These are phyloP conservation scores for Dictyostelium capitatum DNA, from an alignment of 78 protist genomes.

Conservation along the genomic window DNA sequence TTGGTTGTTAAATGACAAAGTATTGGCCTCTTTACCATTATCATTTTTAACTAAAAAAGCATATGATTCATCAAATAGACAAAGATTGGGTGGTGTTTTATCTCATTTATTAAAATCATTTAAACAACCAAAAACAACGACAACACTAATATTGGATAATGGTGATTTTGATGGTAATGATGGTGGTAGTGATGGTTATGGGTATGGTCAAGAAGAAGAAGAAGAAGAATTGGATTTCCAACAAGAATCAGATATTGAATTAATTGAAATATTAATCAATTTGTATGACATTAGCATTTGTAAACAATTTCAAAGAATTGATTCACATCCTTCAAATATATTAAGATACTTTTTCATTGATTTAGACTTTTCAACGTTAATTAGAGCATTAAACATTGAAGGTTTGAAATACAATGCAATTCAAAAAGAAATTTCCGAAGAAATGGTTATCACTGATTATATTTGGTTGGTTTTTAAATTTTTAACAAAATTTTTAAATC, in stretches of 20 bases:
- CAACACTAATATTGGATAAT: too few relatives aligned
- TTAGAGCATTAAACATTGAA: not conserved
- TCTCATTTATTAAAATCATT: constrained; percentile 14
- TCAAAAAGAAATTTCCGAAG: constrained; percentile 8
- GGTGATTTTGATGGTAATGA: too few relatives aligned
- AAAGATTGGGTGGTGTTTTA: constrained; percentile 20
- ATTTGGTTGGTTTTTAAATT: not conserved
- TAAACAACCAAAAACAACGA: not conserved
- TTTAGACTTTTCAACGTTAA: not conserved
- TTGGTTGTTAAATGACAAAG: not conserved
- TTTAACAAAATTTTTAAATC: not conserved
- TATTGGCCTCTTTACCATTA: not conserved
- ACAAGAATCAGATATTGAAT: not conserved
- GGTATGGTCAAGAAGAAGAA: too few relatives aligned
- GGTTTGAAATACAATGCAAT: not conserved
- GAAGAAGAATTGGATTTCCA: too few relatives aligned
- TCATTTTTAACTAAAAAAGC: not conserved
- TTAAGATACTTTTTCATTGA: not conserved
- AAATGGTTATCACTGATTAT: constrained; percentile 3
- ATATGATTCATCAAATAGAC: constrained; percentile 9
- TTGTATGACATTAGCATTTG: not conserved
- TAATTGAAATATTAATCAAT: not conserved
- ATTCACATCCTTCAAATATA: not conserved
- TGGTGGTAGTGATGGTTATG: too few relatives aligned
- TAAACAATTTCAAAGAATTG: not conserved